Percentiles rank a stretch among this genome's conserved stretches.
These are phyloP conservation scores for Casuarina cunninghamiana DNA, from an alignment of 306 rosid species.

Conservation along the genomic window DNA sequence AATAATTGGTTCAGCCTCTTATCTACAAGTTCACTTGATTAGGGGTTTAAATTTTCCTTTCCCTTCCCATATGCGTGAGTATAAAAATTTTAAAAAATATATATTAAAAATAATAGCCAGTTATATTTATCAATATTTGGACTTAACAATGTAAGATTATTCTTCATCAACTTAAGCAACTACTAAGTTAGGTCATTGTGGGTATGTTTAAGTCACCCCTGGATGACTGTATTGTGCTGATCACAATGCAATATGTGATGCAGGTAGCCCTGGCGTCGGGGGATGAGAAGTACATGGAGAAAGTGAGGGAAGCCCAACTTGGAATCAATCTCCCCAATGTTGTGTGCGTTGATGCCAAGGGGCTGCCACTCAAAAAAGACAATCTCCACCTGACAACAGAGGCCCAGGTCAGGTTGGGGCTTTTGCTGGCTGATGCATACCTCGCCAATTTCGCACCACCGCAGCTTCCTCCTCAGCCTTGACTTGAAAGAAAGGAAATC, in stretches of 20 bases:
- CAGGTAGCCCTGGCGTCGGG: slow-evolving; percentile 79
- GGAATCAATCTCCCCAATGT: slow-evolving; percentile 50
- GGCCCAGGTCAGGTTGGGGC: slow-evolving; percentile 70
- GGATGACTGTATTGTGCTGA: background rate
- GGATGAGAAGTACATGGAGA: slow-evolving; percentile 34
- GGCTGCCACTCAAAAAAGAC: slow-evolving; percentile 60
- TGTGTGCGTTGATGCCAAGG: slow-evolving; percentile 73
- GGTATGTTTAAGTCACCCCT: background rate
- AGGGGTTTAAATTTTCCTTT: no score
- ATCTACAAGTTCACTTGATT: no score
- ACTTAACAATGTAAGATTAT: no score
- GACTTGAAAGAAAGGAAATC: background rate
- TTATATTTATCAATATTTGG: no score
- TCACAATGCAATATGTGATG: background rate
- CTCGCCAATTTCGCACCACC: slow-evolving; percentile 49
- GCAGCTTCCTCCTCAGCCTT: background rate
- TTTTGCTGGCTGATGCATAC: slow-evolving; percentile 60
- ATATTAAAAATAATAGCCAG: no score
- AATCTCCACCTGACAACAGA: slow-evolving; percentile 66
- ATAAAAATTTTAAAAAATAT: no score
- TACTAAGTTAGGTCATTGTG: background rate
- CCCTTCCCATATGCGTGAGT: no score
- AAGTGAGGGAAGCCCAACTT: slow-evolving; percentile 70
- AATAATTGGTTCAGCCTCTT: no score
- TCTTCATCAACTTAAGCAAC: no score